Evolutionary conservation across 495 filamentous ascomycete genomes (phyloP).

Genomic region (Copromyces sp.): DNA sequence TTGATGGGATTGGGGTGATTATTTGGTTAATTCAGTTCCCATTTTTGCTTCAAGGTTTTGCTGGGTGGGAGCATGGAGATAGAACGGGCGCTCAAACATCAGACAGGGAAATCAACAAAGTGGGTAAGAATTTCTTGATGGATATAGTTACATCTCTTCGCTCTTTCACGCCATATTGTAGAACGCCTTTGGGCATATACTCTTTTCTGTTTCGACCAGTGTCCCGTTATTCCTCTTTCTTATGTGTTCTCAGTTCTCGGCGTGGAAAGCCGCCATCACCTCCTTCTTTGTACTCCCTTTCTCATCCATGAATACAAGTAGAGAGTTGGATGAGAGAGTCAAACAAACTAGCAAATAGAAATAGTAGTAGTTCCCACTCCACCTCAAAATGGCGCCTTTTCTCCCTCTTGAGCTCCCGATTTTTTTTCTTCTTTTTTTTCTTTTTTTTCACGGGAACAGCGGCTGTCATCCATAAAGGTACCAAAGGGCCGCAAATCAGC

Average conservation of each 20-base stretch:
- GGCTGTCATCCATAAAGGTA: background rate
- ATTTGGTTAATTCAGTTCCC: background rate
- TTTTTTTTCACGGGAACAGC: background rate
- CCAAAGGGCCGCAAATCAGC: background rate
- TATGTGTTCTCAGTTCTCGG: background rate
- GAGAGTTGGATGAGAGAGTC: background rate
- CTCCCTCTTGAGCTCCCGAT: background rate
- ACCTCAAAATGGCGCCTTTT: background rate
- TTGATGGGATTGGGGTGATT: background rate
- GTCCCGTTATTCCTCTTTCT: background rate
- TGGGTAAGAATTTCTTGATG: background rate
- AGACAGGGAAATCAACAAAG: rapidly evolving
- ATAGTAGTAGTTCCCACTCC: background rate
- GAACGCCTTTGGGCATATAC: background rate
- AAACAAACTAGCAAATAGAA: background rate
- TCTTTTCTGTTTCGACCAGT: background rate
- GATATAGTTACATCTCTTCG: background rate
- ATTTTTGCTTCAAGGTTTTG: background rate
- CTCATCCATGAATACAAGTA: background rate
- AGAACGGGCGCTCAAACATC: background rate
- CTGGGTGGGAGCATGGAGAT: background rate
- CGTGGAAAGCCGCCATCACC: background rate
- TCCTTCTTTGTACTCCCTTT: background rate
- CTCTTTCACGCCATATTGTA: background rate
- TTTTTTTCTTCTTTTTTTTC: background rate